Evolutionary conservation across 345 rosid species (phyloP).

Genomic region (Hibiscus mutabilis): DNA sequence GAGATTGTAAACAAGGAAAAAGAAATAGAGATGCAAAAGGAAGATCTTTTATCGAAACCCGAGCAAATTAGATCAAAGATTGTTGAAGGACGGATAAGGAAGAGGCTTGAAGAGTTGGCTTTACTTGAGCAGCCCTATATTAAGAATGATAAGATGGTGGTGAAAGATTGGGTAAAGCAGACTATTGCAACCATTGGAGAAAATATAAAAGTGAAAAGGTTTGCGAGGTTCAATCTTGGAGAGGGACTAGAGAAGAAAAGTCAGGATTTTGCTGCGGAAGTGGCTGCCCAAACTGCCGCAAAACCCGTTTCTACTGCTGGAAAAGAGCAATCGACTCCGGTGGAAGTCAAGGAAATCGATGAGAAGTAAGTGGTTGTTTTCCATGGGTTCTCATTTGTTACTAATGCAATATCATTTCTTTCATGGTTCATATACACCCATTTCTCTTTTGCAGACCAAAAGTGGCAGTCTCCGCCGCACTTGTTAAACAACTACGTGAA

Average conservation of each 20-base stretch:
- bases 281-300: slow-evolving; percentile 84
- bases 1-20: slow-evolving; percentile 74
- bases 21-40: slow-evolving; percentile 94
- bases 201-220: slow-evolving; percentile 84
- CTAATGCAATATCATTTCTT: neutral
- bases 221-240: slow-evolving; percentile 79
- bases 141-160: slow-evolving; percentile 79
- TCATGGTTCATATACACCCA: neutral
- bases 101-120: slow-evolving; percentile 82
- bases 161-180: slow-evolving; percentile 86
- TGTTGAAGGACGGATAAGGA: slow-evolving; percentile 83
- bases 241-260: slow-evolving; percentile 91
- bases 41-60: slow-evolving; percentile 84
- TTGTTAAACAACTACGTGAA: slow-evolving; percentile 87
- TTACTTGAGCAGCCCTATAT: slow-evolving; percentile 92
- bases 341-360: slow-evolving; percentile 48
- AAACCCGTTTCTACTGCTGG: slow-evolving; percentile 41
- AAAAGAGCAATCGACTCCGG: slow-evolving; percentile 44
- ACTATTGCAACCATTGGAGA: slow-evolving; percentile 91
- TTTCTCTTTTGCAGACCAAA: slow-evolving; percentile 36
- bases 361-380: slow-evolving; percentile 41
- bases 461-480: slow-evolving; percentile 59
- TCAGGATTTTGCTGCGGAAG: slow-evolving; percentile 95
- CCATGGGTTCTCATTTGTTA: neutral
- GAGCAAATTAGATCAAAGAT: slow-evolving; percentile 85